These are phyloP conservation scores for Cryphonectria radicalis DNA, from an alignment of 2,329 filamentous ascomycete species.

Conservation along the genomic window DNA sequence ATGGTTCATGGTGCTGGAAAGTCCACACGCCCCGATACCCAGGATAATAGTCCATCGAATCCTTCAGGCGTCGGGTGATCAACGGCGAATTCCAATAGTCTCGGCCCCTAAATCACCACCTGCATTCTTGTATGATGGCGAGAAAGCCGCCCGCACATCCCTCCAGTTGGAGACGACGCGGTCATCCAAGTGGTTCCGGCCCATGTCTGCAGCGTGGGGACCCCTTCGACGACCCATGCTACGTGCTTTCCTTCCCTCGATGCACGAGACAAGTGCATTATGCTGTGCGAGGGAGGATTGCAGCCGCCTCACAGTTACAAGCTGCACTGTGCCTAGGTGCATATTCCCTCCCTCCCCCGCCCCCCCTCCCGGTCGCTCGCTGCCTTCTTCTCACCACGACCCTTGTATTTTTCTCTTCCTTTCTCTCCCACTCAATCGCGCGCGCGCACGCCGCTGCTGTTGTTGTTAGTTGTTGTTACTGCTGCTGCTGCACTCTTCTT, in stretches of 20 bases:
- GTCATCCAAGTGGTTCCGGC: slow-evolving; percentile 26
- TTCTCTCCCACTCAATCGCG: not conserved
- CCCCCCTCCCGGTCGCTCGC: not conserved
- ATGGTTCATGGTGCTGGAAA: not conserved
- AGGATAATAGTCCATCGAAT: slow-evolving; percentile 20
- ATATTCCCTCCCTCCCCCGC: not conserved
- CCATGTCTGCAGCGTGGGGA: slow-evolving; percentile 28
- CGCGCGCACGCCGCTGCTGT: not conserved
- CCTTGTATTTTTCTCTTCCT: not conserved
- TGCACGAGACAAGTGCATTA: slow-evolving; percentile 28
- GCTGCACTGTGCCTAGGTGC: slow-evolving; percentile 19
- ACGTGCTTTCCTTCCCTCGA: slow-evolving; percentile 12
- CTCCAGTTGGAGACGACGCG: slow-evolving; percentile 27
- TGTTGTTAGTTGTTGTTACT: not conserved
- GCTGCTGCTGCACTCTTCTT: slow-evolving; percentile 13
- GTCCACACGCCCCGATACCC: not conserved
- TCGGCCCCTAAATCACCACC: slow-evolving; percentile 28
- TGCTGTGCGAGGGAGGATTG: slow-evolving; percentile 9
- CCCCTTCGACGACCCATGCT: slow-evolving; percentile 27
- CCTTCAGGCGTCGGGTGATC: slow-evolving; percentile 26
- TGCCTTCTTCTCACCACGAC: not conserved
- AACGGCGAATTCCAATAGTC: slow-evolving; percentile 28
- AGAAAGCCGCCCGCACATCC: slow-evolving; percentile 29
- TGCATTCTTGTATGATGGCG: slow-evolving; percentile 28
- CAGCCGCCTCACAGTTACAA: slow-evolving; percentile 8